These are phyloP conservation scores for Talaromyces sp. DNA, from an alignment of 2,329 filamentous ascomycete genomes.

Conservation along the genomic window DNA sequence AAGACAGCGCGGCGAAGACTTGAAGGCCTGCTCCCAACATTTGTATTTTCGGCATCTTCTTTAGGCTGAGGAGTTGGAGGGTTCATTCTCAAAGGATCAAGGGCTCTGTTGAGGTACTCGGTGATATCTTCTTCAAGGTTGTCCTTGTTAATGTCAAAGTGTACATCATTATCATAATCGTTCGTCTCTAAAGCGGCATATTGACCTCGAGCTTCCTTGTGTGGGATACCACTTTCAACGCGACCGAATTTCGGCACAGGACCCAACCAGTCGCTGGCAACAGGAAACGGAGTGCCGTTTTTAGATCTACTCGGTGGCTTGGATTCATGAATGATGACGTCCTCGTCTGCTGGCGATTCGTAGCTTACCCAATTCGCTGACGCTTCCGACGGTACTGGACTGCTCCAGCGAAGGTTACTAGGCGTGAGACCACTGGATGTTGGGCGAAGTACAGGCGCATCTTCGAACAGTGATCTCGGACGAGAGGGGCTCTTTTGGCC, in stretches of 20 bases:
- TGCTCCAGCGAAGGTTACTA: conserved; percentile 35
- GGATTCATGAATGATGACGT: conserved; percentile 29
- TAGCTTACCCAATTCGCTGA: conserved; percentile 45
- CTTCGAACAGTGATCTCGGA: conserved; percentile 34
- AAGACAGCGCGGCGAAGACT: conserved; percentile 34
- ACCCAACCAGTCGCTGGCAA: conserved; percentile 36
- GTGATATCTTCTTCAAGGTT: conserved; percentile 39
- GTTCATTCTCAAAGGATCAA: conserved; percentile 49
- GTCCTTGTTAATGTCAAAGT: conserved; percentile 36
- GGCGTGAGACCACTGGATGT: conserved; percentile 28
- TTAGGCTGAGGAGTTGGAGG: conserved; percentile 44
- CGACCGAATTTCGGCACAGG: conserved; percentile 32
- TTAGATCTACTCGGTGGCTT: conserved; percentile 37
- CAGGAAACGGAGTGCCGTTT: conserved; percentile 27
- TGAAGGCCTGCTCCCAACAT: conserved; percentile 26
- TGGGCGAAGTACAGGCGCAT: conserved; percentile 31
- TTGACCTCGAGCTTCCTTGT: conserved; percentile 37
- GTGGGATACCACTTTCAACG: conserved; percentile 32
- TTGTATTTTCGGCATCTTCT: conserved; percentile 24
- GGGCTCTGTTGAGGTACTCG: conserved; percentile 36
- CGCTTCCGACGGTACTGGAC: conserved; percentile 33
- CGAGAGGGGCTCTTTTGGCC: conserved; percentile 32
- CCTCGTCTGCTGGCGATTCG: conserved; percentile 29
- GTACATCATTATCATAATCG: conserved; percentile 31
- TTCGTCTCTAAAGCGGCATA: conserved; percentile 39